phyloP scores from a whole-genome alignment of 75 land plant genomes.

The Cupressus sempervirens region DNA sequence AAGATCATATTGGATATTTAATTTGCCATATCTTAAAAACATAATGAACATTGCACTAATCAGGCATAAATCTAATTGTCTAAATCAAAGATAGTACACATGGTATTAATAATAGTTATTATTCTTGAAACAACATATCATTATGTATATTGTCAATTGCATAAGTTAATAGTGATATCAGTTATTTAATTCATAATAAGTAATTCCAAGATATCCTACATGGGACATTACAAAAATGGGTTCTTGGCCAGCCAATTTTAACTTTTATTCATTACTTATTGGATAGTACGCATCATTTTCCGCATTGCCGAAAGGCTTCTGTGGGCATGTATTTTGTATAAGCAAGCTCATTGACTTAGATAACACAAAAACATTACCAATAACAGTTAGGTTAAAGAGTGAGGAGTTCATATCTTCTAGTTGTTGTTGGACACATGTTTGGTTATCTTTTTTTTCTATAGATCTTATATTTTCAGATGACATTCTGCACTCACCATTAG shows the following conservation, averaged over 20 bases:
- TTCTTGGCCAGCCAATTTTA: neutral
- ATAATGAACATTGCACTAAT: too few relatives aligned
- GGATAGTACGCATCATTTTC: neutral
- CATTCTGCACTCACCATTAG: neutral
- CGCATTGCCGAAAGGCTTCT: neutral
- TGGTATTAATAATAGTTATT: too few relatives aligned
- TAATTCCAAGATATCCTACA: too few relatives aligned
- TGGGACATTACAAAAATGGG: too few relatives aligned
- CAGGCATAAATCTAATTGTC: too few relatives aligned
- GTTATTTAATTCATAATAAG: too few relatives aligned
- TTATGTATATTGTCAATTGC: too few relatives aligned
- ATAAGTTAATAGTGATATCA: too few relatives aligned
- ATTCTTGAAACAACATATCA: too few relatives aligned
- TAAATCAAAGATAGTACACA: too few relatives aligned
- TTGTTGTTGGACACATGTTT: neutral
- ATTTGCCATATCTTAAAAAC: too few relatives aligned
- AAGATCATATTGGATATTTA: too few relatives aligned
- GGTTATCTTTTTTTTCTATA: neutral
- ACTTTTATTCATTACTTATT: neutral
- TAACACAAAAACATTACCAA: neutral
- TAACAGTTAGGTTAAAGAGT: neutral
- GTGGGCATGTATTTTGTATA: neutral
- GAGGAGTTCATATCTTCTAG: neutral
- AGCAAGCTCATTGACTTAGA: neutral
- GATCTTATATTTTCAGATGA: neutral